phyloP scores from a whole-genome alignment of 139 green algal genomes.

The Tetradesmus lagerheimii region DNA sequence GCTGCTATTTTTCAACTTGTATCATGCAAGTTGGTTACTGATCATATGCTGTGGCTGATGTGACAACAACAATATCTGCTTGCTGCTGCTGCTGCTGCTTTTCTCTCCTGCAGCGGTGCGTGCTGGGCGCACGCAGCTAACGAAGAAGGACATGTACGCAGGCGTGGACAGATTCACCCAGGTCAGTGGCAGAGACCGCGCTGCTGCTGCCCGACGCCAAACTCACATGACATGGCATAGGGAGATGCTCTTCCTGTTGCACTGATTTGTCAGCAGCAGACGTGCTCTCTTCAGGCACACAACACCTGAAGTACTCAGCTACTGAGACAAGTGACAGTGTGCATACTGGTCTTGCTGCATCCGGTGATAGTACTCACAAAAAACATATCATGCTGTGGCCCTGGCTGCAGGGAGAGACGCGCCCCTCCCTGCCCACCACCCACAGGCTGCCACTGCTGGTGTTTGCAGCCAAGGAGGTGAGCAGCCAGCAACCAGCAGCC shows the following conservation, averaged over 20 bases:
- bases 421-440: conserved; percentile 69
- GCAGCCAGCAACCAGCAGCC: neutral
- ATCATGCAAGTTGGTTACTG: too few species aligned
- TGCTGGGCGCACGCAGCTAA: conserved; percentile 49
- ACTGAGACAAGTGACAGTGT: too few species aligned
- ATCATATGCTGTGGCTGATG: too few species aligned
- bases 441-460: conserved; percentile 60
- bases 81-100: neutral
- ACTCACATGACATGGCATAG: neutral
- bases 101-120: conserved; percentile 43
- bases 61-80: neutral
- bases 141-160: conserved; percentile 80
- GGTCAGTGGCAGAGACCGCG: neutral
- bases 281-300: too few species aligned
- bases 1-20: too few species aligned
- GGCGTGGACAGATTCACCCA: conserved; percentile 86
- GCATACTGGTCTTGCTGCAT: too few species aligned
- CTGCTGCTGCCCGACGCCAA: neutral
- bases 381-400: too few species aligned
- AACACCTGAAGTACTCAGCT: too few species aligned
- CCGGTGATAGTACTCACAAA: too few species aligned
- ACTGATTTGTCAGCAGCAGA: too few species aligned
- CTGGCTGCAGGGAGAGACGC: conserved; percentile 77
- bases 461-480: conserved; percentile 52
- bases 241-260: neutral